Evolutionary conservation across 345 rosid species (phyloP), one percentile per base, ranked within the genome.

Genomic region (Acer yangbiense): DNA sequence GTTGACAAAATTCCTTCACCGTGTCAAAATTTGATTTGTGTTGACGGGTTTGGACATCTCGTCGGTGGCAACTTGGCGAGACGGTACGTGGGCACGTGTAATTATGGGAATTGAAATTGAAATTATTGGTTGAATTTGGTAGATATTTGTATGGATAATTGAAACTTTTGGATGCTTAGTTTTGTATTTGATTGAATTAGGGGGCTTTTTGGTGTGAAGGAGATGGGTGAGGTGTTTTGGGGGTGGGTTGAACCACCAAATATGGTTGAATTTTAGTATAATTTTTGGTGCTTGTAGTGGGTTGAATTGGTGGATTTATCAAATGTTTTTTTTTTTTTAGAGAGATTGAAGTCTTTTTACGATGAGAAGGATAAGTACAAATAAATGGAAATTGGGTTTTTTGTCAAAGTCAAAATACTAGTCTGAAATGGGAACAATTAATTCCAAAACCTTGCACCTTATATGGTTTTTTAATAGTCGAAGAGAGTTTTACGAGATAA

Each of bases 1-100:
- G 74, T 78, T 76, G 85, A 75, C 82, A 75, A 75, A 14, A 35
- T 5, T 78, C 41, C 82, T 77, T 68, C 81, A 62, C 72, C 82
- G 85, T 78, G 85, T 82, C 68, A 25, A 80, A 64, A 17, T 41
- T 13, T 18, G 50, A 76, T 77, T 75, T 74, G 78, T 12, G 65
- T 39, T 70, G 78, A 75, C 32, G 68, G 71, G 68, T 72, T 27
- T 21, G 63, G 57, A 27, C 39, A 7, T 29, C 50, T 58, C 50
- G 69, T 52, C 17, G 77, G 73, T 10, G 44, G 44, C 52, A 81
- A 77, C 75, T 5, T 73, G 84, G 83, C 79, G 6, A 39, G 3
- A 44, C 1, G 13, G 13, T 13, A 11, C 7, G 0, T 18, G 13
- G 63, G 32, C 60, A 48, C 73, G 58, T 74, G 75, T 46, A 18